Evolutionary conservation across 768 basidiomycete species (phyloP).

Genomic region (Pleurotus eryngii): DNA sequence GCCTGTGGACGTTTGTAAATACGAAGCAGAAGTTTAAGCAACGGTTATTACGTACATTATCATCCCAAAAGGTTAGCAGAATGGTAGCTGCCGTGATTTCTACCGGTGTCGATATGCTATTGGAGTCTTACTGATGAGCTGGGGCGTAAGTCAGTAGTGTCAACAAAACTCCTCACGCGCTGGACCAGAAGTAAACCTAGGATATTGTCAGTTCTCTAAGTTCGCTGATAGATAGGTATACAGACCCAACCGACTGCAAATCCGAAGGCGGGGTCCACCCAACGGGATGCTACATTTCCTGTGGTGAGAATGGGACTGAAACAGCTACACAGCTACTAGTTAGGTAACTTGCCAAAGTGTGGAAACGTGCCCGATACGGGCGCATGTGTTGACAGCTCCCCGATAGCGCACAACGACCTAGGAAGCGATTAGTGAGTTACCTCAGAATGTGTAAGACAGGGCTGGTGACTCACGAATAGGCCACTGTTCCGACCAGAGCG

Average conservation of each 20-base stretch:
- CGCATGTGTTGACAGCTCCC: conserved; percentile 75
- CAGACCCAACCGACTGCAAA: conserved; percentile 54
- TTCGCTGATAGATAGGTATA: not conserved
- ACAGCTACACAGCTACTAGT: too few relatives aligned
- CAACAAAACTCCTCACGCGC: conserved; percentile 25
- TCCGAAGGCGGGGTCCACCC: conserved; percentile 56
- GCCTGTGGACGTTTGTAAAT: conserved; percentile 25
- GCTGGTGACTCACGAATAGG: conserved; percentile 46
- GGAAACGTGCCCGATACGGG: conserved; percentile 78
- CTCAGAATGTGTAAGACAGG: not conserved
- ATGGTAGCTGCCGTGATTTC: conserved; percentile 74
- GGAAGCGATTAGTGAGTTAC: not conserved
- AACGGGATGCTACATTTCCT: conserved; percentile 37
- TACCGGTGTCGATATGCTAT: conserved; percentile 57
- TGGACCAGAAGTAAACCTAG: conserved; percentile 41
- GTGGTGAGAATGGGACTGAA: too few relatives aligned
- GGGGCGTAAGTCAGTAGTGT: too few relatives aligned
- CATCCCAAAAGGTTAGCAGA: conserved; percentile 71
- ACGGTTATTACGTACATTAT: conserved; percentile 36
- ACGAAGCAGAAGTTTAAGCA: not conserved
- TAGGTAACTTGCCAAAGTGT: conserved; percentile 47
- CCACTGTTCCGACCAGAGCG: conserved; percentile 57
- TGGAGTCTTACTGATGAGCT: not conserved
- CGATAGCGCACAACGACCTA: conserved; percentile 61
- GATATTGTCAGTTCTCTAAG: not conserved